Evolutionary conservation across 495 filamentous ascomycete genomes (phyloP), one percentile per base, ranked within the genome.

Genomic region (Penicillium turbatum): DNA sequence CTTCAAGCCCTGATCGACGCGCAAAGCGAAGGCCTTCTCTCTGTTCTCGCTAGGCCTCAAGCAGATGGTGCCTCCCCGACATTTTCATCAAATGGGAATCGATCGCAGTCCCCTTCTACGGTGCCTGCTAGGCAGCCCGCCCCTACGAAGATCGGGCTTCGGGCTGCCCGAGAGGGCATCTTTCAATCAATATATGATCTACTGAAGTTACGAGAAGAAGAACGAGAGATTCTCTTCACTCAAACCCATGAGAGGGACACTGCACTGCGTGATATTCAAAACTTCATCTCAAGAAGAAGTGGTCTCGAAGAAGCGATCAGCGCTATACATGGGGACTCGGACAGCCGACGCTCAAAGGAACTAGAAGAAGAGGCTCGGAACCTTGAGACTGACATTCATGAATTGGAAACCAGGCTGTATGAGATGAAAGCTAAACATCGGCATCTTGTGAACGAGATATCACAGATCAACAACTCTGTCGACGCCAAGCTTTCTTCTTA

Each of bases 1-100:
- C 77, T 97, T 5, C 92, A 97, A 67, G 64, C 72, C 24, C 71
- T 96, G 5, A 80, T 97, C 26, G 91, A 97, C 71, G 87, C 88
- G 0, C 92, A 97, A 70, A 85, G 86, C 40, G 80, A 85, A 34
- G 89, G 89, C 24, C 76, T 96, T 34, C 65, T 85, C 3, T 71
- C 78, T 48, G 82, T 82, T 9, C 69, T 82, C 1, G 61, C 62
- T 34, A 63, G 53, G 12, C 61, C 69, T 19, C 55, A 59, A 55
- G 19, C 63, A 47, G 63, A 72, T 31, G 72, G 75, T 53, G 54
- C 66, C 8, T 77, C 82, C 19, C 73, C 79, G 40, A 48, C 29
- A 57, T 55, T 49, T 2, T 15, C 32, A 7, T 67, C 57, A 15
- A 59, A 55, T 48, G 59, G 47, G 42, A 49, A 39, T 50, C 69